A percentile compares a stretch with the other conserved stretches of the same genome.
Evolutionary conservation across 768 basidiomycete genomes (phyloP).

Genomic region (Trametes elegans): DNA sequence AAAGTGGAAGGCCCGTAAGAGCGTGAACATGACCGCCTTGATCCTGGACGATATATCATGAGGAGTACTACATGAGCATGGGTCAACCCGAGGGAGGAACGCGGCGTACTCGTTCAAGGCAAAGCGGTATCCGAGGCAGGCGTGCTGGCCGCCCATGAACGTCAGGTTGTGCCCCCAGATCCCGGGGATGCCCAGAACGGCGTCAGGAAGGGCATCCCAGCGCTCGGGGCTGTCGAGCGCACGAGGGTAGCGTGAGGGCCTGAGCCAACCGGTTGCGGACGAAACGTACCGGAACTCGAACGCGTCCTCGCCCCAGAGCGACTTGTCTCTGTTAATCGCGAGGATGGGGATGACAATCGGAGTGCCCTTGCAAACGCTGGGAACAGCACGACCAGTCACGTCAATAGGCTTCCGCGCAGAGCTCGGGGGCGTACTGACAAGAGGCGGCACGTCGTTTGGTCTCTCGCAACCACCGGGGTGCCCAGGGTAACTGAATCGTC

Average conservation of each 20-base stretch:
- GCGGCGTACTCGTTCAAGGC: conserved; percentile 58
- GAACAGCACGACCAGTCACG: neutral
- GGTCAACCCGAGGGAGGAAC: too few relatives aligned
- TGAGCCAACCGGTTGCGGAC: neutral
- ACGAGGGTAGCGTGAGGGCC: neutral
- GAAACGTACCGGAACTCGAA: conserved; percentile 48
- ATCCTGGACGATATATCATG: too few relatives aligned
- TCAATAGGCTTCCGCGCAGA: neutral
- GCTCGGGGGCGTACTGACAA: conserved; percentile 27
- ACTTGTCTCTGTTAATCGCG: conserved; percentile 47
- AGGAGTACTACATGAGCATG: too few relatives aligned
- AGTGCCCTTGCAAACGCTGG: conserved; percentile 27
- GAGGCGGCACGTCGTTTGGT: conserved; percentile 15
- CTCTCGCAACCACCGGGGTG: conserved; percentile 21
- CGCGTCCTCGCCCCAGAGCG: conserved; percentile 63
- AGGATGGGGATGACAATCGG: conserved; percentile 48
- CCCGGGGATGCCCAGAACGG: conserved; percentile 49
- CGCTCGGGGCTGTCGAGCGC: conserved; percentile 53
- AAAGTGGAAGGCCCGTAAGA: too few relatives aligned
- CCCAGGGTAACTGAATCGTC: conserved; percentile 53
- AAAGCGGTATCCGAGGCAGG: conserved; percentile 69
- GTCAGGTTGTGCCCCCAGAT: conserved; percentile 58
- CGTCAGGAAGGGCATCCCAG: conserved; percentile 53
- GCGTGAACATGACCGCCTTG: too few relatives aligned
- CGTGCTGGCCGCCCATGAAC: conserved; percentile 61